Conservation (phyloP, 441 rosid genomes). For the Erysimum cheiri region DNA sequence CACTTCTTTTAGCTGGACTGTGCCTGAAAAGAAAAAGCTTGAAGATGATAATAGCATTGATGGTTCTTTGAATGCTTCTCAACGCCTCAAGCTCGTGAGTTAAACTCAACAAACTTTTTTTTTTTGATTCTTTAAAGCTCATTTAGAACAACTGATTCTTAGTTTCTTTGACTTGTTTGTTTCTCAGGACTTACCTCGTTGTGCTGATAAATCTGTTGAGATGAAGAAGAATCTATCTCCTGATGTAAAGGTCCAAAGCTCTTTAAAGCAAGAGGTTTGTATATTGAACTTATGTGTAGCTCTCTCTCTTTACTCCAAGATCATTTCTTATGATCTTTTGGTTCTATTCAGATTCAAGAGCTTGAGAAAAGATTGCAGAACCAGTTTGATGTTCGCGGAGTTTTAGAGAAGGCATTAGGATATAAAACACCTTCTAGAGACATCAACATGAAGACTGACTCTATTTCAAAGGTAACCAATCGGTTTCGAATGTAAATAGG, state of each 20-base stretch:
- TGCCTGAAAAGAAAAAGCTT: slow-evolving; percentile 65
- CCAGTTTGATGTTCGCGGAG: slow-evolving; percentile 81
- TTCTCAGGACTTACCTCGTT: slow-evolving; percentile 55
- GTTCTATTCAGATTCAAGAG: slow-evolving; percentile 68
- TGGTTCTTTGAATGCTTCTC: slow-evolving; percentile 52
- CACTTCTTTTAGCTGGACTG: slow-evolving; percentile 53
- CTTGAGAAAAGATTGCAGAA: slow-evolving; percentile 88
- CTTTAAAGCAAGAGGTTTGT: slow-evolving; percentile 82
- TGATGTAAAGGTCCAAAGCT: slow-evolving; percentile 52
- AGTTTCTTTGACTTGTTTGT: slow-evolving; percentile 22
- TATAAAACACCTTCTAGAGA: slow-evolving; percentile 56
- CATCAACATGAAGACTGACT: slow-evolving; percentile 53
- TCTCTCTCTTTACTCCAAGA: background rate
- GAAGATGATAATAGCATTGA: slow-evolving; percentile 54
- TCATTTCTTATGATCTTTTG: slow-evolving; percentile 1
- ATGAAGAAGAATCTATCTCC: slow-evolving; percentile 55
- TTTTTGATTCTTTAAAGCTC: background rate
- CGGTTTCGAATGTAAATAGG: background rate
- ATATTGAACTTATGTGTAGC: slow-evolving; percentile 13
- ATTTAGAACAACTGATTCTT: background rate
- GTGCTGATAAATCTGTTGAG: slow-evolving; percentile 47
- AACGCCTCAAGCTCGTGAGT: slow-evolving; percentile 67
- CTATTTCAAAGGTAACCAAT: slow-evolving; percentile 34
- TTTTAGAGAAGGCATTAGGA: slow-evolving; percentile 83
- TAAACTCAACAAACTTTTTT: slow-evolving; percentile 8